Evolutionary conservation across 805 yeast species (phyloP), one percentile per base, ranked within the genome.

Genomic region (Candida pini): DNA sequence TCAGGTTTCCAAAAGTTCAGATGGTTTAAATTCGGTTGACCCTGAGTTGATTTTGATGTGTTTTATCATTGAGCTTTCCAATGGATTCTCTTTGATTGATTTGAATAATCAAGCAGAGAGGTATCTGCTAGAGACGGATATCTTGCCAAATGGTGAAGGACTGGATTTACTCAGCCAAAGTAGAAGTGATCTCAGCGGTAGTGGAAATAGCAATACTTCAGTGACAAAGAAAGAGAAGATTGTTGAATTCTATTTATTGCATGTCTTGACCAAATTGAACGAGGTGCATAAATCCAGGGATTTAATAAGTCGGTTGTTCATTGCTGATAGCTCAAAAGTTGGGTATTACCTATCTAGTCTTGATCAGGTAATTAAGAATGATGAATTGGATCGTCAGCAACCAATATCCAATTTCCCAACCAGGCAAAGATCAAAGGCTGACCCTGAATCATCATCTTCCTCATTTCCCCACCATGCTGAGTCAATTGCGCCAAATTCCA

Each of bases 1-100:
- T n/a, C 55, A 54, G 22, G 30, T 55, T 4, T 22, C 28, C 3
- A 18, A 18, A 9, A 43, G 33, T 32, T 20, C 36, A 4, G 34
- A 41, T 14, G 34, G 44, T 18, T 33, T 34, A 9, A 22, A 10
- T 5, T 8, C 25, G 18, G 34, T 47, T 9, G 57, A 58, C 32
- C 45, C 55, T 3, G 62, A 56, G 15, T 24, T 58, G 14, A 36
- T 44, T 4, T 40, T 58, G 23, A 51, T 56, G 48, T 51, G 58
- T 30, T 56, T 54, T 30, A 47, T 57, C 12, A 49, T 56, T 22
- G 62, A 59, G 34, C 39, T 47, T 10, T 42, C 58, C 4, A 56
- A 59, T 33, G 55, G 52, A 5, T 41, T 49, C 26, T 36, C 53
- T 1, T 16, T 47, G 14, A 27, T 19, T 6, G 35, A 35, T 12